Evolutionary conservation across 2,329 filamentous ascomycete genomes (phyloP), one percentile per base, ranked within the genome.

Genomic region (Claviceps quebecensis): DNA sequence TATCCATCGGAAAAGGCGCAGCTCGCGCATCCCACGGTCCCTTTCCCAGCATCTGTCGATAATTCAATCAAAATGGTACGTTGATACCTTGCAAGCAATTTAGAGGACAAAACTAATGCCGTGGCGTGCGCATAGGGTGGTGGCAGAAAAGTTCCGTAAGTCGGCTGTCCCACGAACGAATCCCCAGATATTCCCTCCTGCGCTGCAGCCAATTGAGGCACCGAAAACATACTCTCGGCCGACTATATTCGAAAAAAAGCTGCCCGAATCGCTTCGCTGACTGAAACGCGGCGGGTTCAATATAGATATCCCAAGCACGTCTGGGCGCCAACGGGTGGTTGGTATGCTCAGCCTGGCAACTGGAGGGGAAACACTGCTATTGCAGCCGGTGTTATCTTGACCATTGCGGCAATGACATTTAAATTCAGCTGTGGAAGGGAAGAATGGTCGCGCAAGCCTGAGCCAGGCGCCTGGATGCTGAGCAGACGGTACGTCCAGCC

Each of bases 241-340:
- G 45, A 51, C 5, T 50, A 45, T 29, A n/a, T 14, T 19, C 17
- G 38, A 39, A 47, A 45, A 48, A 54, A 37, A 22, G 50, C 53
- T 34, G 3, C 4, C 29, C 47, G 55, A 54, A 29, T 29, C 19
- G 26, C 37, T 5, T 37, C 19, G 47, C 19, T 40, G 14, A 22
- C 29, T 34, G 29, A 34, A n/a, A 37, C 2, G 22, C 37, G 11
- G 14, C 26, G 55, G 47, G 47, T 40, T 53, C 48, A 17, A 37
- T 41, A 46, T 62, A 95, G 88, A 65, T 95, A 95, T 72, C 90
- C 89, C 69, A 96, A 95, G 78, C 91, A 98, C 77, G 88, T 98
- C 78, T 98, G 93, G 93, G 97, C 93, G 65, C 93, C 93, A 56
- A 77, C 91, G 58, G 93, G 93, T 78, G 93, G 93, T 71, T 98